phyloP scores from a whole-genome alignment of 2,329 filamentous ascomycete species.

The Rhynchosporium agropyri region DNA sequence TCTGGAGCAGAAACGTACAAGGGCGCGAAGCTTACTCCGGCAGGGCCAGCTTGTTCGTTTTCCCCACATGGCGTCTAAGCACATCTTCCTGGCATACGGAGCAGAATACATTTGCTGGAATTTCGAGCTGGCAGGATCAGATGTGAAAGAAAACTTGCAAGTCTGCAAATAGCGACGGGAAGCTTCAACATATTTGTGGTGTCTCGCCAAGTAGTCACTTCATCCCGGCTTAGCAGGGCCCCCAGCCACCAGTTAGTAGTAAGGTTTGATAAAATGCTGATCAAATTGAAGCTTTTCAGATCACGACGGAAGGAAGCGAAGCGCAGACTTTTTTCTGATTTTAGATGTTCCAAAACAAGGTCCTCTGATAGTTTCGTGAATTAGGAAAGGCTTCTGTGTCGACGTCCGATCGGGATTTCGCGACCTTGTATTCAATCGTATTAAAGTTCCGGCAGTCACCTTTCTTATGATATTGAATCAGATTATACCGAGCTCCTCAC shows the following conservation, averaged over 20 bases:
- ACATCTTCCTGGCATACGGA: conserved; percentile 1
- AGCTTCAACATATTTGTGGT: background rate
- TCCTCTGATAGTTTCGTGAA: no score
- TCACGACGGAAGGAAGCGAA: background rate
- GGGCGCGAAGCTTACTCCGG: conserved; percentile 20
- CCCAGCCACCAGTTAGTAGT: no score
- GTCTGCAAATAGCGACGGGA: no score
- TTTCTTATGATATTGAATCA: no score
- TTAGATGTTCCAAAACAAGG: no score
- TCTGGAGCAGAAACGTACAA: conserved; percentile 2
- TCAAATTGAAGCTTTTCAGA: background rate
- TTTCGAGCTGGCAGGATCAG: background rate
- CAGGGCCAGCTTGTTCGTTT: conserved; percentile 2
- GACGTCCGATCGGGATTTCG: no score
- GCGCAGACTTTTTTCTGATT: no score
- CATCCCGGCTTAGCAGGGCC: background rate
- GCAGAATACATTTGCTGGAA: background rate
- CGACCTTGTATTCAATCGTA: no score
- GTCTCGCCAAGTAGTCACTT: conserved; percentile 3
- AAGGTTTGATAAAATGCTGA: background rate
- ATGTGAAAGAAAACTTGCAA: no score
- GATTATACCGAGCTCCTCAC: no score
- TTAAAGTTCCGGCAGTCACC: no score
- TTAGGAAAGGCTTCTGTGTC: no score
- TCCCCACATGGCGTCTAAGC: conserved; percentile 7